A percentile compares a stretch with the other conserved stretches of the same genome.
These are phyloP conservation scores for Pichia insulana DNA, from an alignment of 805 yeast genomes.

Conservation along the genomic window DNA sequence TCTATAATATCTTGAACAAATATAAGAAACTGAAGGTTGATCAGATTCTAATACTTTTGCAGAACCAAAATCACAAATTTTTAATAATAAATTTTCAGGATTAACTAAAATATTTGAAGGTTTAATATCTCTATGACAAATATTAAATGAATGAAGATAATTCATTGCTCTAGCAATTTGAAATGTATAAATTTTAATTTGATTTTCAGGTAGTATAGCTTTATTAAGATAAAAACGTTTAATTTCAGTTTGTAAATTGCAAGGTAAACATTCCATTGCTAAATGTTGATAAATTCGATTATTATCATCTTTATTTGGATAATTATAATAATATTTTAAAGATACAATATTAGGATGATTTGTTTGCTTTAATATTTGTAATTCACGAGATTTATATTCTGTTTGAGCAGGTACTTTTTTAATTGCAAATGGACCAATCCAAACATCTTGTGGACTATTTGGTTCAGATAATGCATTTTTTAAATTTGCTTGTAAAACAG, in stretches of 20 bases:
- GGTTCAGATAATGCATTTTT: conserved; percentile 18
- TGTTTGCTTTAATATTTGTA: conserved; percentile 66
- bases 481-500: conserved; percentile 66
- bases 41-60: conserved; percentile 71
- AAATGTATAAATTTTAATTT: conserved; percentile 67
- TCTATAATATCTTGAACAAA: conserved; percentile 90
- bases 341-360: conserved; percentile 74
- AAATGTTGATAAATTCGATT: conserved; percentile 66
- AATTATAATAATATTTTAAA: conserved; percentile 63
- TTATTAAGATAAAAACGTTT: conserved; percentile 56
- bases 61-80: conserved; percentile 80
- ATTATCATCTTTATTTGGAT: conserved; percentile 48
- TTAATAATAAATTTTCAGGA: conserved; percentile 55
- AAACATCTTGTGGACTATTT: conserved; percentile 23
- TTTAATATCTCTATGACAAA: conserved; percentile 77
- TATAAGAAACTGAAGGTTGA: conserved; percentile 89
- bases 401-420: conserved; percentile 84
- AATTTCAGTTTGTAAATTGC: conserved; percentile 67
- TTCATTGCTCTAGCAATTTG: conserved; percentile 80
- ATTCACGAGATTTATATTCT: conserved; percentile 74
- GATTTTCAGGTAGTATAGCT: conserved; percentile 58
- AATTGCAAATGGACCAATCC: conserved; percentile 80
- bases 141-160: conserved; percentile 70
- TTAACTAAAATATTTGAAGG: conserved; percentile 77
- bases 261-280: conserved; percentile 85